Evolutionary conservation across 805 yeast genomes (phyloP), one percentile per base, ranked within the genome.

Genomic region (Yarrowia phangngaensis): DNA sequence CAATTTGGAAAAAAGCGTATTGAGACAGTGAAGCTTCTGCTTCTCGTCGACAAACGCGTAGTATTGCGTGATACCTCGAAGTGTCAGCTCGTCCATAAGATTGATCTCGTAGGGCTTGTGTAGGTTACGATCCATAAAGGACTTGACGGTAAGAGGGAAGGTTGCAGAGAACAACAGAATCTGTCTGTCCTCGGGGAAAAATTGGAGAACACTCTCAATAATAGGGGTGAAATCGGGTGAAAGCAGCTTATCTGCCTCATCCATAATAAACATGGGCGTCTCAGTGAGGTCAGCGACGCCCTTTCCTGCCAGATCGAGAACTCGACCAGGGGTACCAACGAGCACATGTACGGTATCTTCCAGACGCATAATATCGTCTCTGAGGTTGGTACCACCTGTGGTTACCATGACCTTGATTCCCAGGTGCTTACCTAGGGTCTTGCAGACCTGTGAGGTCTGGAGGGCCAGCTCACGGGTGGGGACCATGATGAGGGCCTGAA

Each of bases 291-390:
- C 95, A 9, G 95, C 95, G 50, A 90, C 73, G 48, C 76, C 74
- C 71, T 95, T 82, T 23, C 88, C 76, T 6, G 97, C 96, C 63
- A 92, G 77, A 68, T 92, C 98, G 53, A 92, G 75, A 28, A 92
- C 89, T 73, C 98, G 82, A 59, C 98, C 98, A 2, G 97, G 97
- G 24, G 98, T 92, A 56, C 97, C 98, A 32, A 92, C 98, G 53
- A 92, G 70, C 31, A 92, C 78, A 66, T 92, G 97, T 28, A 92
- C 97, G 9, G 95, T 82, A 45, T 90, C 97, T 60, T 84, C 79
- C 60, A 92, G 74, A 73, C 98, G 82, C 60, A 92, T 66, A 60
- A 92, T 90, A 68, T 92, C 98, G 69, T 92, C 98, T 68, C 84
- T 82, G 57, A 92, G 73, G 51, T 83, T 78, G 35, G 98, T 92